Evolutionary conservation across 148 eudicot species (phyloP).

Genomic region (Mesembryanthemum crystallinum): DNA sequence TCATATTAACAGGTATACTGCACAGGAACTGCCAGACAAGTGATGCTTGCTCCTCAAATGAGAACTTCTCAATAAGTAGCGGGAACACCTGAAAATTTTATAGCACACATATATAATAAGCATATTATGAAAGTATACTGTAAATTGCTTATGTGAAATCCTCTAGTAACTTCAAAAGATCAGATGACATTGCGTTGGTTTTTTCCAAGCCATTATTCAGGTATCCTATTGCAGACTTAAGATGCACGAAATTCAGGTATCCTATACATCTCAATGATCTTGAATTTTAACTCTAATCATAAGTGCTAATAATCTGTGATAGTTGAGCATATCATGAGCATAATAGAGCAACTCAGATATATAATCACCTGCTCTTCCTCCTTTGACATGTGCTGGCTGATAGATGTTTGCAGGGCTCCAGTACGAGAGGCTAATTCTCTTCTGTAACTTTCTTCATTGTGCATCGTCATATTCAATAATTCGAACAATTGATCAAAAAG

Average conservation of each 20-base stretch:
- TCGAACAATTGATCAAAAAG: constrained; percentile 87
- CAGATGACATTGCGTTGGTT: background rate
- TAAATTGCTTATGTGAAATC: background rate
- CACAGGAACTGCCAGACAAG: constrained; percentile 93
- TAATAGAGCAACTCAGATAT: background rate
- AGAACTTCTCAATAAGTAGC: constrained; percentile 86
- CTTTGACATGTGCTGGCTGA: constrained; percentile 97
- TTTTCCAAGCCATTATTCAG: background rate
- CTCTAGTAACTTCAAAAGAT: background rate
- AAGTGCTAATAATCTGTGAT: background rate
- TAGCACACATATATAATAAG: constrained; percentile 8
- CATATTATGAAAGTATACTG: background rate
- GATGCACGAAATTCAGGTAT: background rate
- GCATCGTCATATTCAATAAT: constrained; percentile 52
- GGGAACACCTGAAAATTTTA: constrained; percentile 70
- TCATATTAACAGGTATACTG: constrained; percentile 97
- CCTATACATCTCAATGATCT: background rate
- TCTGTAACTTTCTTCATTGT: constrained; percentile 66
- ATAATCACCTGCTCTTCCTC: constrained; percentile 87
- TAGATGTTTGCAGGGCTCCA: constrained; percentile 89
- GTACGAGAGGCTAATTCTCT: constrained; percentile 94
- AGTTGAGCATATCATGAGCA: background rate
- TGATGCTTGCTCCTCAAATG: constrained; percentile 95
- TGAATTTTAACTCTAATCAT: background rate
- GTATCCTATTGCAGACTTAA: background rate